These are phyloP conservation scores for Lepiota brunneoincarnata DNA, from an alignment of 768 basidiomycete species.

Conservation along the genomic window DNA sequence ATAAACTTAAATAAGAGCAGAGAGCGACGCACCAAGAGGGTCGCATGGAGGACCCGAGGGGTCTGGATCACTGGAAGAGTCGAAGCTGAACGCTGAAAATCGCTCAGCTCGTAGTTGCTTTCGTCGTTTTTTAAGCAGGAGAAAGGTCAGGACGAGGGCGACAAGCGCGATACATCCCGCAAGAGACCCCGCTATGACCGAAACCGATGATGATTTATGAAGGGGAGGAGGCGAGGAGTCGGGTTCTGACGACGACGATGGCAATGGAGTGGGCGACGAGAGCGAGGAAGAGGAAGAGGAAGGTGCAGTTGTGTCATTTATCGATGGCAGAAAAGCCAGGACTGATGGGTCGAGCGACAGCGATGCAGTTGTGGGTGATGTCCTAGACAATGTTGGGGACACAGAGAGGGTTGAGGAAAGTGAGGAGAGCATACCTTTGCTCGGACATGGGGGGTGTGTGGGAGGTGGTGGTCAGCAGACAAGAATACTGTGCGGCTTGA, in stretches of 20 bases:
- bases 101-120: background rate
- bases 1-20: background rate
- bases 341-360: background rate
- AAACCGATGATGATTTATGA: background rate
- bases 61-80: background rate
- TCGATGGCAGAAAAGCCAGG: no score
- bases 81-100: background rate
- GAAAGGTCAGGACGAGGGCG: background rate
- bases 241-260: background rate
- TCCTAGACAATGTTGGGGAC: background rate
- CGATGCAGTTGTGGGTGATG: background rate
- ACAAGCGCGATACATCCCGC: background rate
- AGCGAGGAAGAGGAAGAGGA: background rate
- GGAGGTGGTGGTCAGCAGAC: slow-evolving; percentile 12
- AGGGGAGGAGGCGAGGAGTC: background rate
- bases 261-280: background rate
- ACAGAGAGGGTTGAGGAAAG: background rate
- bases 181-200: slow-evolving; percentile 8
- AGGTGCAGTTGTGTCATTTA: no score
- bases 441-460: slow-evolving; percentile 6
- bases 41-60: background rate
- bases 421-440: background rate
- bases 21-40: background rate
- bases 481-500: slow-evolving; percentile 6
- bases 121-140: background rate